A percentile compares a stretch with the other conserved stretches of the same genome.
phyloP scores from a whole-genome alignment of 495 filamentous ascomycete genomes.

The Talaromyces ruber region DNA sequence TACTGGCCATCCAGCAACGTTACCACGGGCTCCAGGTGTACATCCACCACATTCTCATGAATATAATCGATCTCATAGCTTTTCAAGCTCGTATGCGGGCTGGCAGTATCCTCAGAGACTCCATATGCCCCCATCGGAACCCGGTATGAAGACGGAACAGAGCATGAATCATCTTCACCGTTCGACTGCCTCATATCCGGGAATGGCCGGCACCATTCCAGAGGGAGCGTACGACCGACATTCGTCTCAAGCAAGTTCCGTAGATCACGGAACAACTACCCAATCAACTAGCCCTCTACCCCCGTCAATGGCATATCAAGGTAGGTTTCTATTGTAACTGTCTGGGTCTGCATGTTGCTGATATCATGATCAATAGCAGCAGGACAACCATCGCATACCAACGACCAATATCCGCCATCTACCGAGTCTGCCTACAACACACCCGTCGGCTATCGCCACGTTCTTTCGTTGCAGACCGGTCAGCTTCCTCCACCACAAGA shows the following conservation, averaged over 20 bases:
- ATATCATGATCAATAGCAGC: background rate
- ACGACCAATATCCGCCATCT: background rate
- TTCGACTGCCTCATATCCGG: slow-evolving; percentile 23
- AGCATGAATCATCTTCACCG: slow-evolving; percentile 11
- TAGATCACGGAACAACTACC: slow-evolving; percentile 7
- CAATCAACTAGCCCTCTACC: background rate
- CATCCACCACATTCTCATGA: slow-evolving; percentile 22
- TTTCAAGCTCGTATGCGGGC: slow-evolving; percentile 26
- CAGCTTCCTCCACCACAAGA: slow-evolving; percentile 4
- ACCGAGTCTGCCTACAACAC: background rate
- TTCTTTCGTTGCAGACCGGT: slow-evolving; percentile 5
- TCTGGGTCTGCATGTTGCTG: background rate
- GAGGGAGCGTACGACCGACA: slow-evolving; percentile 20
- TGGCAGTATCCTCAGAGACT: slow-evolving; percentile 20
- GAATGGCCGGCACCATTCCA: slow-evolving; percentile 8
- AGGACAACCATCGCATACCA: background rate
- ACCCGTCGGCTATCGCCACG: slow-evolving; percentile 1
- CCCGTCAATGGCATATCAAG: slow-evolving; percentile 4
- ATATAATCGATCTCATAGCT: slow-evolving; percentile 31
- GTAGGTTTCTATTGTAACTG: background rate
- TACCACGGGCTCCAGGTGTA: slow-evolving; percentile 19
- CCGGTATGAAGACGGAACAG: slow-evolving; percentile 20
- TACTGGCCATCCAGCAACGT: slow-evolving; percentile 21
- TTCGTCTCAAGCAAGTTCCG: slow-evolving; percentile 20
- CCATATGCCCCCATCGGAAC: slow-evolving; percentile 22